A percentile compares a stretch with the other conserved stretches of the same genome.
These are phyloP conservation scores for Ophiostoma australiae DNA, from an alignment of 2,329 filamentous ascomycete genomes.

Conservation along the genomic window DNA sequence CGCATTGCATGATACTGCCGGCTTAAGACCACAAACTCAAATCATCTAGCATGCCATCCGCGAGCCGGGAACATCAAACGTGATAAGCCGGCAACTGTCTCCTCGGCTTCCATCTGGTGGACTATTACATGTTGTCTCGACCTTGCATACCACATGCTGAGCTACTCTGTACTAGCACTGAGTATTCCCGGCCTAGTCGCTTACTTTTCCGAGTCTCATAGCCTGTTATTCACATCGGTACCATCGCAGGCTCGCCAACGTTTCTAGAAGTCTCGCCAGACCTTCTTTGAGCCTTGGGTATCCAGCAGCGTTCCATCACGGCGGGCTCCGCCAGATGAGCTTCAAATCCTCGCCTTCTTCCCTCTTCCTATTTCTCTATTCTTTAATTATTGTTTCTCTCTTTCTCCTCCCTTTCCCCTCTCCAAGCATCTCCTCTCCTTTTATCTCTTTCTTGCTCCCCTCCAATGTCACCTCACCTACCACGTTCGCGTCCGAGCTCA, in stretches of 20 bases:
- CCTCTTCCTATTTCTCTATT: not conserved
- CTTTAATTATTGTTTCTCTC: too few relatives aligned
- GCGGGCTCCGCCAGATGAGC: slow-evolving; percentile 5
- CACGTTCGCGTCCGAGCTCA: not conserved
- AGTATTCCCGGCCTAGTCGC: too few relatives aligned
- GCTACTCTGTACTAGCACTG: too few relatives aligned
- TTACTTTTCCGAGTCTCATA: not conserved
- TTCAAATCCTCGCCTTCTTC: not conserved
- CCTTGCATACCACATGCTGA: too few relatives aligned
- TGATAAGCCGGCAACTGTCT: not conserved
- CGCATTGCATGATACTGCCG: not conserved
- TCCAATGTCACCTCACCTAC: not conserved
- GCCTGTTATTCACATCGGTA: not conserved
- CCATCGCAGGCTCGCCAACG: not conserved
- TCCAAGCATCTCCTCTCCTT: not conserved
- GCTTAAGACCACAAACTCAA: not conserved
- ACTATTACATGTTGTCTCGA: too few relatives aligned
- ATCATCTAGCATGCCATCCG: not conserved
- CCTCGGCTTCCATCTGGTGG: too few relatives aligned
- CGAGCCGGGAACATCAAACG: slow-evolving; percentile 6
- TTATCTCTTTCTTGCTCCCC: not conserved
- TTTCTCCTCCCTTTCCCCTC: not conserved
- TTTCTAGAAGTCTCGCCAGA: not conserved
- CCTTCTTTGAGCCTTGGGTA: not conserved
- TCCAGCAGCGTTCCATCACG: not conserved